Evolutionary conservation across 2,329 filamentous ascomycete genomes (phyloP).

Genomic region (Colletotrichum endophyticum): DNA sequence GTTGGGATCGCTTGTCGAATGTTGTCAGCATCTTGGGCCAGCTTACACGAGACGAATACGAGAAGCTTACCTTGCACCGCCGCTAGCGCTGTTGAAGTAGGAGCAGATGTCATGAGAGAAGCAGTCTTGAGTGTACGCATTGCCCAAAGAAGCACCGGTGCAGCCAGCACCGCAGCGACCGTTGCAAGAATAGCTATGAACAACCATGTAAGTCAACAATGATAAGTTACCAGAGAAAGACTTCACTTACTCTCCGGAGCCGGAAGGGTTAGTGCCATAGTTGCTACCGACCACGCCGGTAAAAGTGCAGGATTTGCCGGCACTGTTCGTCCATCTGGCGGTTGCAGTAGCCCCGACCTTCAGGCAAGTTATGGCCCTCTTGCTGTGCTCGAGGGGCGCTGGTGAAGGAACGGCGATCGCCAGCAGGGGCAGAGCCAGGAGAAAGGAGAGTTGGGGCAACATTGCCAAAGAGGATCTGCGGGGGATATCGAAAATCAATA

Average conservation of each 20-base stretch:
- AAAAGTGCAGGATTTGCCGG: constrained; percentile 46
- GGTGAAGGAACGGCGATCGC: constrained; percentile 15
- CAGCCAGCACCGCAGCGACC: constrained; percentile 54
- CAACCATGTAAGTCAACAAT: background rate
- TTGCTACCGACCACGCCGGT: constrained; percentile 51
- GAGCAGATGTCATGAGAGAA: constrained; percentile 57
- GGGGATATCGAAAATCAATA: accelerated
- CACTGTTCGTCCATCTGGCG: constrained; percentile 50
- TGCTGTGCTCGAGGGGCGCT: constrained; percentile 10
- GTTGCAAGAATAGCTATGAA: constrained; percentile 51
- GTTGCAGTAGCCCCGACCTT: constrained; percentile 44
- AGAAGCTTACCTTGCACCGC: constrained; percentile 43
- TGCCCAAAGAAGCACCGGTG: constrained; percentile 45
- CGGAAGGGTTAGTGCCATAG: constrained; percentile 45
- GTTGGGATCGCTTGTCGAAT: constrained; percentile 44
- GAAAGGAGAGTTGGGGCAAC: constrained; percentile 5
- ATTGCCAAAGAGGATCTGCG: background rate
- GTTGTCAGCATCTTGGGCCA: background rate
- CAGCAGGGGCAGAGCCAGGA: constrained; percentile 14
- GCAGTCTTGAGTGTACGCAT: constrained; percentile 55
- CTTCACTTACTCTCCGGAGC: constrained; percentile 45
- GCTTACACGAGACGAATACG: background rate
- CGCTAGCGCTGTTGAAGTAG: constrained; percentile 53
- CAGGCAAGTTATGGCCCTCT: constrained; percentile 41
- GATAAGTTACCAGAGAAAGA: background rate